Percentiles rank a stretch among this genome's conserved stretches.
Evolutionary conservation across 441 rosid genomes (phyloP).

Genomic region (Erodium trifolium): DNA sequence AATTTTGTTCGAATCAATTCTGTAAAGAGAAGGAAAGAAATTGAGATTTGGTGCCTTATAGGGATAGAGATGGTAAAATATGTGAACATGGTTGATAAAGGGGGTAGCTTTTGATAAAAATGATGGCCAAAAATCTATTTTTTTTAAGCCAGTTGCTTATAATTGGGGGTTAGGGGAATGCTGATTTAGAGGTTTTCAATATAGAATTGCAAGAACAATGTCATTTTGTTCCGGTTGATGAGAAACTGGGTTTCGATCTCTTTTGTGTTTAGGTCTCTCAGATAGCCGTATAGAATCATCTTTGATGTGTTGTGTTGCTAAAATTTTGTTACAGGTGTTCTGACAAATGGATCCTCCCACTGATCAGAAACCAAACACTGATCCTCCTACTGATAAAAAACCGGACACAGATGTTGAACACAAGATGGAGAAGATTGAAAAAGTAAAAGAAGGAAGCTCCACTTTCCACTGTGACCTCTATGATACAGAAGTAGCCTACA

Average conservation of each 20-base stretch:
- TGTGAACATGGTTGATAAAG: neutral
- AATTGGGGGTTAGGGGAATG: too few species aligned
- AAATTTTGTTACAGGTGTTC: constrained; percentile 14
- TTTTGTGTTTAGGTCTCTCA: too few species aligned
- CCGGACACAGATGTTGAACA: constrained; percentile 32
- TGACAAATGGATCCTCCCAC: constrained; percentile 30
- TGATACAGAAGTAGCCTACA: constrained; percentile 57
- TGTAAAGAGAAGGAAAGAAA: neutral
- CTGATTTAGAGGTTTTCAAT: too few species aligned
- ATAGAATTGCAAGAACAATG: too few species aligned
- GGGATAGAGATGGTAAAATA: neutral
- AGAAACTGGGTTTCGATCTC: too few species aligned
- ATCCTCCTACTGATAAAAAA: constrained; percentile 19
- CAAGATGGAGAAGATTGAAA: constrained; percentile 45
- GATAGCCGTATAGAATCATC: too few species aligned
- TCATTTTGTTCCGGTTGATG: too few species aligned
- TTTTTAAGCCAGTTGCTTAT: too few species aligned
- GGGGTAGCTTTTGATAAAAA: neutral
- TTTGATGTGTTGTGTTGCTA: neutral
- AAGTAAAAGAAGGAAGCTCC: constrained; percentile 43
- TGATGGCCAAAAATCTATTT: too few species aligned
- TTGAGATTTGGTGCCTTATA: neutral
- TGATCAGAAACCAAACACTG: too few species aligned
- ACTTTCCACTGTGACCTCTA: constrained; percentile 52
- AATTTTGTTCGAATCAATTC: neutral